These are phyloP conservation scores for Penicillium hordei DNA, from an alignment of 2,329 filamentous ascomycete genomes.

Conservation along the genomic window DNA sequence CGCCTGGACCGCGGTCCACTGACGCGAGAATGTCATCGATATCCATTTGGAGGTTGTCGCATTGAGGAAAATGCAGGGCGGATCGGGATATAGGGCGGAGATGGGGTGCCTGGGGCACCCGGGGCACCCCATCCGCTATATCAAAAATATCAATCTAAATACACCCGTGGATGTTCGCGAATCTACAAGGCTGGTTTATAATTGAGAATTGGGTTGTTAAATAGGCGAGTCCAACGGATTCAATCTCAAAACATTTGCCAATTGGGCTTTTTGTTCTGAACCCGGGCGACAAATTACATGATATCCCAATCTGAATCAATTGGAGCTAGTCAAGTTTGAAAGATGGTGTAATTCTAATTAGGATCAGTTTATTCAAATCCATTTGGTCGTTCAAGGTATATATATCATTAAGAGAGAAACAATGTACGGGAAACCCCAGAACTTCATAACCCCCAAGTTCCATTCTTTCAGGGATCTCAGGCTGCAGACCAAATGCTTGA, in stretches of 20 bases:
- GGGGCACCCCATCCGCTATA: background rate
- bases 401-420: constrained; percentile 16
- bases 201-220: too few species aligned
- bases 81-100: constrained; percentile 37
- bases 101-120: constrained; percentile 34
- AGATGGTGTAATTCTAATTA: background rate
- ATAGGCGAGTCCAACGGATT: background rate
- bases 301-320: background rate
- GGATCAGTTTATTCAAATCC: background rate
- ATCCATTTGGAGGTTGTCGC: constrained; percentile 57
- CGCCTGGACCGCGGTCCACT: constrained; percentile 61
- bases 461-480: background rate
- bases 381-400: background rate
- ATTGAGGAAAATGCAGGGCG: constrained; percentile 10
- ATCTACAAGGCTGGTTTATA: background rate
- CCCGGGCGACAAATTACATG: background rate
- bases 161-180: background rate
- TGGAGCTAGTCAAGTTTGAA: background rate
- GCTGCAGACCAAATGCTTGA: background rate
- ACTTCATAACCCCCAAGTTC: background rate
- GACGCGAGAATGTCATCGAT: constrained; percentile 78
- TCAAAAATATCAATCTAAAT: background rate
- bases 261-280: background rate
- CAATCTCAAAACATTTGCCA: background rate
- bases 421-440: constrained; percentile 6